A percentile compares a stretch with the other conserved stretches of the same genome.
phyloP scores from a whole-genome alignment of 1,284 basidiomycete species.

The Malassezia psittaci region DNA sequence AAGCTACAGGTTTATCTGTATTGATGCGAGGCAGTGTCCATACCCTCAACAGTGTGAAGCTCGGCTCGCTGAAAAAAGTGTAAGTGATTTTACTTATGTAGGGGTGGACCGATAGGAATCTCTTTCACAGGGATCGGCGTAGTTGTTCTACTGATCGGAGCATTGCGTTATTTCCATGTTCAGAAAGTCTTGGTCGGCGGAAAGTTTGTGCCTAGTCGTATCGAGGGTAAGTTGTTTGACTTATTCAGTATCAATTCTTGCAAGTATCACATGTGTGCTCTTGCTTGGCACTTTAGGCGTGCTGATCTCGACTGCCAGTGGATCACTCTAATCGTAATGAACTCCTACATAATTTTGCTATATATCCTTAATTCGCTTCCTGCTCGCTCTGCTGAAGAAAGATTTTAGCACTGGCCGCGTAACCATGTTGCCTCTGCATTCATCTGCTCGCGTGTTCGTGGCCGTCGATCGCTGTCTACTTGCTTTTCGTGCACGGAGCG shows the following conservation, averaged over 20 bases:
- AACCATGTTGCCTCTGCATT: conserved; percentile 28
- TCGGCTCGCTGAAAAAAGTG: neutral
- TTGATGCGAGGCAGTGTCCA: neutral
- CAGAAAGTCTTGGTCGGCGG: conserved; percentile 27
- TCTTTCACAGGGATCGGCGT: conserved; percentile 34
- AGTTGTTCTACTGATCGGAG: conserved; percentile 22
- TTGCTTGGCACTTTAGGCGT: conserved; percentile 10
- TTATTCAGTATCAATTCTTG: neutral
- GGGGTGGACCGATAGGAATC: conserved; percentile 32
- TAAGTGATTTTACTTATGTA: neutral
- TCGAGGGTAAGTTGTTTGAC: conserved; percentile 25
- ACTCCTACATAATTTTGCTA: neutral
- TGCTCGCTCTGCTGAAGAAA: too few relatives aligned
- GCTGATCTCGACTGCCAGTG: conserved; percentile 9
- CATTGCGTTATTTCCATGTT: conserved; percentile 30
- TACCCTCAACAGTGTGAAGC: neutral
- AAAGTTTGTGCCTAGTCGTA: conserved; percentile 28
- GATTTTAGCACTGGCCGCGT: neutral
- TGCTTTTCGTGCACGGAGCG: conserved; percentile 16
- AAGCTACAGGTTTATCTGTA: neutral
- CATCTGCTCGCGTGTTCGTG: conserved; percentile 33
- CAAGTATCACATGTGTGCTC: conserved; percentile 7
- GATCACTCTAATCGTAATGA: conserved; percentile 1
- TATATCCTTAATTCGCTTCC: too few relatives aligned
- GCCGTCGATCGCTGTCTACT: conserved; percentile 27